phyloP scores from a whole-genome alignment of 495 filamentous ascomycete genomes.

The Aspergillus homomorphus region DNA sequence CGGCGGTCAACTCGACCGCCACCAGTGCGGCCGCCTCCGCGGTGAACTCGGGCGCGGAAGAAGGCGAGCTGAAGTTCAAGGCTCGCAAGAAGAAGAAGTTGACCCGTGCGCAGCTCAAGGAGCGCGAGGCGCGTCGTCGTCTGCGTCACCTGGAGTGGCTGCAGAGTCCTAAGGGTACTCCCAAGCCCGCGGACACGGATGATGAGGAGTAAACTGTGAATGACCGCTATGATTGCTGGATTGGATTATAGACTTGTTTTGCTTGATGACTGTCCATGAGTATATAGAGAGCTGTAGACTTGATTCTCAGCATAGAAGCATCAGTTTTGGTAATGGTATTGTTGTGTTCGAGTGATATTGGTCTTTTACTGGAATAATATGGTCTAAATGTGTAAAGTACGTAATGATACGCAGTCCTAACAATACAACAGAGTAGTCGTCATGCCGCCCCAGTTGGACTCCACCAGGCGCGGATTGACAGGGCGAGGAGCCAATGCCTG shows the following conservation, averaged over 20 bases:
- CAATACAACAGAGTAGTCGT: background rate
- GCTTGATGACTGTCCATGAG: background rate
- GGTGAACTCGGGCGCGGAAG: conserved; percentile 82
- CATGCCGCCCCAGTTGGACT: background rate
- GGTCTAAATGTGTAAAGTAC: background rate
- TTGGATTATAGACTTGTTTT: background rate
- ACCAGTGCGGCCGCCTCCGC: conserved; percentile 67
- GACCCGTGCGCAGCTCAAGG: conserved; percentile 93
- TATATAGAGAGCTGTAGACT: background rate
- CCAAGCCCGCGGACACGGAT: conserved; percentile 73
- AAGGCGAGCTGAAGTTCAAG: conserved; percentile 84
- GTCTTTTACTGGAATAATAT: background rate
- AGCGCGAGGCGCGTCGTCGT: conserved; percentile 79
- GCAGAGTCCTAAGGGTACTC: conserved; percentile 67
- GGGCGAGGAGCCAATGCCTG: background rate
- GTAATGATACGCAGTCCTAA: background rate
- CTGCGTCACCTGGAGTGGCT: conserved; percentile 92
- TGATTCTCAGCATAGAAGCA: background rate
- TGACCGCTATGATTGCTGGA: background rate
- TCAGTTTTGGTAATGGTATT: background rate
- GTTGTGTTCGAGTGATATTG: background rate
- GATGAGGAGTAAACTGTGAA: conserved; percentile 51
- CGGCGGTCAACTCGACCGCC: conserved; percentile 49
- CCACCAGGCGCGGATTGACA: background rate
- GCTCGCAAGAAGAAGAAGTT: conserved; percentile 98